Conservation (phyloP, 345 rosid species). For the Arabis alpina region DNA sequence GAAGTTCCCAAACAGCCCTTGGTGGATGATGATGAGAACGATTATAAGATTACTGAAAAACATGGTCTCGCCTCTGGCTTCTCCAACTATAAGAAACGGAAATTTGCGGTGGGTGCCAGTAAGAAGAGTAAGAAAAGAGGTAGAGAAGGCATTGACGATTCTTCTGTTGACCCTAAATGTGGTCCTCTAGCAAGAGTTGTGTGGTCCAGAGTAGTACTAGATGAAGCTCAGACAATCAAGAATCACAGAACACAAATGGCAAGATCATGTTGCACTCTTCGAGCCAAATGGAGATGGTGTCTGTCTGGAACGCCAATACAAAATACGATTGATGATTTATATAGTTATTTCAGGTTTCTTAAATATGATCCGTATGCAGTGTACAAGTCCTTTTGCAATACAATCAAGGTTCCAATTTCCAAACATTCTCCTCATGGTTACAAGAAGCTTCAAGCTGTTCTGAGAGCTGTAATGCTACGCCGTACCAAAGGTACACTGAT, state of each 20-base stretch:
- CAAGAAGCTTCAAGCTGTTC: conserved; percentile 92
- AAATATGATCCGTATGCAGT: conserved; percentile 81
- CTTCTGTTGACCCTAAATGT: conserved; percentile 58
- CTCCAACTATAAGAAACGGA: conserved; percentile 62
- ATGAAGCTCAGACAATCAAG: conserved; percentile 98
- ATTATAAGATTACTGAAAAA: conserved; percentile 61
- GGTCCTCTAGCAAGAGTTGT: conserved; percentile 82
- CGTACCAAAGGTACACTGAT: conserved; percentile 83
- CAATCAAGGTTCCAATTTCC: conserved; percentile 74
- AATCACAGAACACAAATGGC: conserved; percentile 97
- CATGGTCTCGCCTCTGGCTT: conserved; percentile 65
- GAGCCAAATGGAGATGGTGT: conserved; percentile 98
- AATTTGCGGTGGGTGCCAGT: conserved; percentile 43
- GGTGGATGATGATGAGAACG: conserved; percentile 76
- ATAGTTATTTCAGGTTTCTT: conserved; percentile 95
- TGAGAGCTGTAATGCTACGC: conserved; percentile 91
- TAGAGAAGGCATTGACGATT: conserved; percentile 56
- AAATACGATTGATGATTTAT: conserved; percentile 86
- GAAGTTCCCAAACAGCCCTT: conserved; percentile 87
- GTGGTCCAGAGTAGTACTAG: conserved; percentile 89
- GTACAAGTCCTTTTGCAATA: conserved; percentile 64
- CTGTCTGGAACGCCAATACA: conserved; percentile 99
- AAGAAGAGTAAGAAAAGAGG: conserved; percentile 75
- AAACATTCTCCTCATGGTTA: conserved; percentile 74
- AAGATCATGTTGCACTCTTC: conserved; percentile 91